These are phyloP conservation scores for Globisporangium paddicum DNA, from an alignment of 352 stramenopile genomes.

Conservation along the genomic window DNA sequence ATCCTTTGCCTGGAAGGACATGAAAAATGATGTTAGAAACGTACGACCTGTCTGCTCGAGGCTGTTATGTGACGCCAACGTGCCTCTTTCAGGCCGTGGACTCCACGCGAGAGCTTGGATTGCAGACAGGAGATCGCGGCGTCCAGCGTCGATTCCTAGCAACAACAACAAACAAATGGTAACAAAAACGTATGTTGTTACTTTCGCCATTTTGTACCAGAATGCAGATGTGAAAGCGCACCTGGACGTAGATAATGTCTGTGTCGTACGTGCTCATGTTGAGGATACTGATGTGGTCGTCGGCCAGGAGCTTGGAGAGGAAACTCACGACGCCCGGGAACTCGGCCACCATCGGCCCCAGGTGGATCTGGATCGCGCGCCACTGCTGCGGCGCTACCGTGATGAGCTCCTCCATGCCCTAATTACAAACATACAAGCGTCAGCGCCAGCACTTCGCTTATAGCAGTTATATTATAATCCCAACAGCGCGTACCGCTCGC, in stretches of 20 bases:
- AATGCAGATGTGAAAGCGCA: not conserved
- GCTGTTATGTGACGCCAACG: not conserved
- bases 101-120: constrained; percentile 66
- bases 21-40: too few species aligned
- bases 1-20: constrained; percentile 52
- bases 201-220: not conserved
- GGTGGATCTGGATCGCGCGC: constrained; percentile 80
- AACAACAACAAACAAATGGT: too few species aligned
- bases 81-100: constrained; percentile 82
- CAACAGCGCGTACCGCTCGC: constrained; percentile 38
- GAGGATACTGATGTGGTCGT: constrained; percentile 86
- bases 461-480: too few species aligned
- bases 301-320: constrained; percentile 74
- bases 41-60: too few species aligned
- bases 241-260: constrained; percentile 85
- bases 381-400: constrained; percentile 69
- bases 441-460: too few species aligned
- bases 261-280: constrained; percentile 91
- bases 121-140: constrained; percentile 70
- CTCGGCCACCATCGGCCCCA: constrained; percentile 81
- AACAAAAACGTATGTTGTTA: too few species aligned
- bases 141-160: constrained; percentile 21
- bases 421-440: too few species aligned
- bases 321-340: constrained; percentile 85
- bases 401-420: constrained; percentile 66